Evolutionary conservation across 352 stramenopile genomes (phyloP), one percentile per base, ranked within the genome.

Genomic region (Pythium sukuiense): DNA sequence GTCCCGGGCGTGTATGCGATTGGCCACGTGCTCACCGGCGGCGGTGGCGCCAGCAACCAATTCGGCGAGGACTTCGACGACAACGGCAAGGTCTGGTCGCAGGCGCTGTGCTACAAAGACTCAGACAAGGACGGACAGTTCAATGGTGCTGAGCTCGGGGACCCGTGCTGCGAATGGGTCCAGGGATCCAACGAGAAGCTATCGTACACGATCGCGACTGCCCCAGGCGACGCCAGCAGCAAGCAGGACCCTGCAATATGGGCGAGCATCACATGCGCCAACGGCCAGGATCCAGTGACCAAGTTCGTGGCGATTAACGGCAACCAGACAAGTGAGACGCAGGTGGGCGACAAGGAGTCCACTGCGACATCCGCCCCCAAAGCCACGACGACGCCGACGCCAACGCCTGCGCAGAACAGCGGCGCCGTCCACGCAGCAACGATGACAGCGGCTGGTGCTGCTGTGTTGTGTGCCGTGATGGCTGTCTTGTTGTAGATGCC

Each of bases 81-180:
- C 14, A 63, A 45, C 2, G 67, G 58, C 0, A 30, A 50, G 16
- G 27, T 55, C 29, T 83, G 73, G 76, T 78, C 68, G 13, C 58
- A 55, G 7, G 65, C 55, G 18, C 61, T 84, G 20, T 84, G 76
- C 66, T 66, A 80, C 43, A 55, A 58, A 14, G 60, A 76, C 39
- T 70, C 63, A 16, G 63, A 70, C 35, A 39, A 27, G 20, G 63
- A 70, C 46, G 55, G 35, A 53, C 71, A 72, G n/a, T 87, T 74
- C 54, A 89, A 89, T 64, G 81, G 81, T 32, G 56, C 82, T 35
- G 81, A 89, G 55, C 70, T 89, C 24, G 81, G 80, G 13, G 81
- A 89, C 69, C 80, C 79, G 32, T 71, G 73, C 69, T 89, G 81
- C 59, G 53, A 63, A 35, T 72, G 64, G 65, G 52, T 55, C 13